Percentiles rank a stretch among this genome's conserved stretches.
Evolutionary conservation across 2,329 filamentous ascomycete genomes (phyloP).

Genomic region (Immersiporthe knoxdaviesiana): DNA sequence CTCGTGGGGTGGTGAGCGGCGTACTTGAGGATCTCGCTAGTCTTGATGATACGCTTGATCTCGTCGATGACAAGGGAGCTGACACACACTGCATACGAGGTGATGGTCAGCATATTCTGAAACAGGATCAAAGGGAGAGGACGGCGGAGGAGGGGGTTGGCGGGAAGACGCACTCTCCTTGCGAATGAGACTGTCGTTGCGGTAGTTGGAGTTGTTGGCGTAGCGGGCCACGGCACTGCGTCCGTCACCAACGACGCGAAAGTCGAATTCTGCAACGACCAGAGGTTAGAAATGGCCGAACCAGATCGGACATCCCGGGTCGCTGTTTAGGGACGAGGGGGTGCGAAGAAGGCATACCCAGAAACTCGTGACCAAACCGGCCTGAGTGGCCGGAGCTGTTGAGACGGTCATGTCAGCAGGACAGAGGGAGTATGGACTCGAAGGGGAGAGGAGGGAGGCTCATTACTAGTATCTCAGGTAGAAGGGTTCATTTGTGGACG

Average conservation of each 20-base stretch:
- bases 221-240: constrained; percentile 93
- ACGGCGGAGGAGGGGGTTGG: too few relatives aligned
- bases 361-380: constrained; percentile 95
- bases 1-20: constrained; percentile 31
- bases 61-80: constrained; percentile 88
- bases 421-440: not conserved
- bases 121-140: not conserved
- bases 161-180: constrained; percentile 83
- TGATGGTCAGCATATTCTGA: not conserved
- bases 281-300: constrained; percentile 29
- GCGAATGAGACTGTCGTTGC: constrained; percentile 96
- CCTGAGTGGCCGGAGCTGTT: constrained; percentile 93
- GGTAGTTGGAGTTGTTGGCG: constrained; percentile 99
- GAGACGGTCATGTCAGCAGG: constrained; percentile 14
- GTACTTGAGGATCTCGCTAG: constrained; percentile 96
- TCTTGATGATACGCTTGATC: constrained; percentile 95
- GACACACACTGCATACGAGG: constrained; percentile 76
- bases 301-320: not conserved
- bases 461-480: constrained; percentile 97
- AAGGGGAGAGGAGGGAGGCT: constrained; percentile 10
- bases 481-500: constrained; percentile 77
- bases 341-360: constrained; percentile 63
- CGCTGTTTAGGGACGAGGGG: not conserved
- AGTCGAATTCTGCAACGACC: constrained; percentile 80
- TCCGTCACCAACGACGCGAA: constrained; percentile 88